These are phyloP conservation scores for Coemansia nantahalensis DNA, from an alignment of 192 early-diverging fungal species.

Conservation along the genomic window DNA sequence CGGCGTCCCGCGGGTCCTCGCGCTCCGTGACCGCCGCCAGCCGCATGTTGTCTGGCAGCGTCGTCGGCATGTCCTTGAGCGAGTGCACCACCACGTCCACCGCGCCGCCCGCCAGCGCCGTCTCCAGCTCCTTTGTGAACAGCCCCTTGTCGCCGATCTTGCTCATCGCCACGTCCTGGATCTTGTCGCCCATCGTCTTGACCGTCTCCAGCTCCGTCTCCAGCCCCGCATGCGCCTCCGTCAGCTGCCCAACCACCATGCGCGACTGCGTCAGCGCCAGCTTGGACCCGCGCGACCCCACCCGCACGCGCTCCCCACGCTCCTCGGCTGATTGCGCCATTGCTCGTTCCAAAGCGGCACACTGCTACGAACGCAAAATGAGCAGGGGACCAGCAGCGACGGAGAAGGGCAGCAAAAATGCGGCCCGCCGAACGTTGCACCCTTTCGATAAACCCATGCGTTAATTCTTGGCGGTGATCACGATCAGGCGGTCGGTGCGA, in stretches of 20 bases:
- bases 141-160: constrained; percentile 90
- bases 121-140: constrained; percentile 90
- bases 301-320: constrained; percentile 14
- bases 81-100: constrained; percentile 92
- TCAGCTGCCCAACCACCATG: constrained; percentile 61
- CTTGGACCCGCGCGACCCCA: constrained; percentile 85
- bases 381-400: too few relatives aligned
- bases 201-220: constrained; percentile 58
- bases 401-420: too few relatives aligned
- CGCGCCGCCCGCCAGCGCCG: constrained; percentile 60
- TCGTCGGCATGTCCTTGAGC: constrained; percentile 91
- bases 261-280: constrained; percentile 86
- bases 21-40: constrained; percentile 80
- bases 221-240: constrained; percentile 46
- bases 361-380: too few relatives aligned
- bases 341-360: too few relatives aligned
- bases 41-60: constrained; percentile 74
- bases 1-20: constrained; percentile 89
- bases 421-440: too few relatives aligned
- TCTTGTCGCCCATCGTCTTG: constrained; percentile 76
- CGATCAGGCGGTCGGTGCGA: too few relatives aligned
- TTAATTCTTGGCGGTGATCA: too few relatives aligned
- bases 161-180: constrained; percentile 76
- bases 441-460: too few relatives aligned
- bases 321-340: neutral